These are phyloP conservation scores for Pontederia paniculata DNA, from an alignment of 176 grass and related monocot species.

Conservation along the genomic window DNA sequence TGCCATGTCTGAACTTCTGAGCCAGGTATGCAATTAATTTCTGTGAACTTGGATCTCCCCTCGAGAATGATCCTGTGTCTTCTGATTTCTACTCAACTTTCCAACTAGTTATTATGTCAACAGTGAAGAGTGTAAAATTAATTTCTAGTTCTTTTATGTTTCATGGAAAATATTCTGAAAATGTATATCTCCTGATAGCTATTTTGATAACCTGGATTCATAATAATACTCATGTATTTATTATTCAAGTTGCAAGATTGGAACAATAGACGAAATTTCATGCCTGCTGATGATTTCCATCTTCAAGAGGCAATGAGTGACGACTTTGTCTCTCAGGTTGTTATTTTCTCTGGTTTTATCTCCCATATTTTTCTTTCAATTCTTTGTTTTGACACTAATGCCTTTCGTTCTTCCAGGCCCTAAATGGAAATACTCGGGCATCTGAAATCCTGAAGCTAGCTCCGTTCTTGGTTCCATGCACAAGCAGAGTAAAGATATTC, in stretches of 20 bases:
- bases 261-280: slow-evolving; percentile 82
- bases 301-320: slow-evolving; percentile 88
- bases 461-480: slow-evolving; percentile 93
- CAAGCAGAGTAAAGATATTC: slow-evolving; percentile 88
- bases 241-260: slow-evolving; percentile 87
- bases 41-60: no score
- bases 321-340: slow-evolving; percentile 95
- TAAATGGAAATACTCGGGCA: slow-evolving; percentile 84
- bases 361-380: background rate
- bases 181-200: background rate
- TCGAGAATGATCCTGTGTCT: no score
- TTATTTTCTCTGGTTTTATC: slow-evolving; percentile 3
- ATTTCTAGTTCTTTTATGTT: background rate
- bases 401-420: slow-evolving; percentile 33
- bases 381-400: background rate
- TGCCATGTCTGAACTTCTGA: slow-evolving; percentile 78
- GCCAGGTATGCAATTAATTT: slow-evolving; percentile 35
- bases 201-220: background rate
- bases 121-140: no score
- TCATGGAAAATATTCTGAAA: background rate
- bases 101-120: no score
- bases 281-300: slow-evolving; percentile 75
- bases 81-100: no score
- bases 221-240: background rate
- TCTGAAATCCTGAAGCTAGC: slow-evolving; percentile 85